A percentile compares a stretch with the other conserved stretches of the same genome.
Evolutionary conservation across 1,139 yeast species (phyloP).

Genomic region (Kodamaea derodonti): DNA sequence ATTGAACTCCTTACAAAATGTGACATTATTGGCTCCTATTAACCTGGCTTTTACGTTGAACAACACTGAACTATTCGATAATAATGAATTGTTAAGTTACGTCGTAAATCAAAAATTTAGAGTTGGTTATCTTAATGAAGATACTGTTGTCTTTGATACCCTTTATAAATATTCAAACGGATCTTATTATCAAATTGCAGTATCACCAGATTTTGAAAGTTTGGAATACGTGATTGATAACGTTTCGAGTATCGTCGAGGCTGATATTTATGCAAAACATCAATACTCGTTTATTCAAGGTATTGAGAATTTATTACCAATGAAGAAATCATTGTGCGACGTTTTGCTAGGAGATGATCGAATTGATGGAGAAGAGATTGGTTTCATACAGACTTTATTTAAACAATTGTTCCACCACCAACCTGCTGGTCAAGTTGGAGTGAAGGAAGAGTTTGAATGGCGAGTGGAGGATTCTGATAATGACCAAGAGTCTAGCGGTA

Average conservation of each 20-base stretch:
- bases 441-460: background rate
- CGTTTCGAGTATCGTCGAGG: conserved; percentile 52
- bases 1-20: conserved; percentile 60
- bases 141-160: conserved; percentile 31
- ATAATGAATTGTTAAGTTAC: conserved; percentile 28
- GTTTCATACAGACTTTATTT: conserved; percentile 28
- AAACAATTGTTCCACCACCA: conserved; percentile 24
- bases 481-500: background rate
- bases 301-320: conserved; percentile 47
- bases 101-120: conserved; percentile 33
- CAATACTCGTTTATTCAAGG: conserved; percentile 77
- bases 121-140: conserved; percentile 28
- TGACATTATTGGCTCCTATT: conserved; percentile 81
- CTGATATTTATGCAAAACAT: conserved; percentile 62
- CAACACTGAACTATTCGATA: conserved; percentile 11
- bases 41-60: conserved; percentile 66
- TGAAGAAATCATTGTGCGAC: conserved; percentile 43
- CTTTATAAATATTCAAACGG: conserved; percentile 17
- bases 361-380: conserved; percentile 20
- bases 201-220: conserved; percentile 28
- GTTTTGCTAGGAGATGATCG: conserved; percentile 21
- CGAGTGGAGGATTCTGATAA: background rate
- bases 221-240: conserved; percentile 45
- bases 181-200: conserved; percentile 22
- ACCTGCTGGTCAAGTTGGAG: conserved; percentile 1